These are phyloP conservation scores for Pythium pyrilobum DNA, from an alignment of 352 stramenopile genomes.

Conservation along the genomic window DNA sequence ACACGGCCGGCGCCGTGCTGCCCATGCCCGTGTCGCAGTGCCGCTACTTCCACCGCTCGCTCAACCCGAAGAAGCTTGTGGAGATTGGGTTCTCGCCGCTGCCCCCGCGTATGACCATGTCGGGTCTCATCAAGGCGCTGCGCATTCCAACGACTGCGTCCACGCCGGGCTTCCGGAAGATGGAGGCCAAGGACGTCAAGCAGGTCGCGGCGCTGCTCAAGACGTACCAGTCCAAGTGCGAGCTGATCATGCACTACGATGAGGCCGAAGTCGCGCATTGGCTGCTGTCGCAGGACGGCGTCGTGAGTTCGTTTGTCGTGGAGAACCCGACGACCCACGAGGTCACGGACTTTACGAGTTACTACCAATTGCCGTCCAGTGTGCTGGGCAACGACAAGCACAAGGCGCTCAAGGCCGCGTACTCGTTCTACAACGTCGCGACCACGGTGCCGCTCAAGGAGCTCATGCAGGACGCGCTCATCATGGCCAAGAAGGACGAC, in stretches of 20 bases:
- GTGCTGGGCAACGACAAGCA: slow-evolving; percentile 96
- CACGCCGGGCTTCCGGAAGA: slow-evolving; percentile 40
- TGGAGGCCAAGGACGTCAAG: slow-evolving; percentile 48
- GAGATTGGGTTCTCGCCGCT: slow-evolving; percentile 96
- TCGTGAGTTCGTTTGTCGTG: slow-evolving; percentile 95
- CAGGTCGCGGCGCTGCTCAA: slow-evolving; percentile 46
- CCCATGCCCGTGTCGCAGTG: slow-evolving; percentile 93
- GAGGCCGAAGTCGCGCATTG: slow-evolving; percentile 96
- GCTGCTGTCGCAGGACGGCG: slow-evolving; percentile 93
- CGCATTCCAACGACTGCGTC: slow-evolving; percentile 60
- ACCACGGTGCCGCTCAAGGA: slow-evolving; percentile 48
- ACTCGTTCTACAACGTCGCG: slow-evolving; percentile 98
- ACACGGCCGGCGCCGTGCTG: slow-evolving; percentile 97
- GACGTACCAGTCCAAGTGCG: slow-evolving; percentile 50
- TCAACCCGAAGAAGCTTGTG: slow-evolving; percentile 99
- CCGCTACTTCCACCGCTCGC: slow-evolving; percentile 96
- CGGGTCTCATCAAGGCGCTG: slow-evolving; percentile 88
- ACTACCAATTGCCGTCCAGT: slow-evolving; percentile 97
- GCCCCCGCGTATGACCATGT: slow-evolving; percentile 92
- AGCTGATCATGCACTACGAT: slow-evolving; percentile 86
- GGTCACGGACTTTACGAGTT: slow-evolving; percentile 94
- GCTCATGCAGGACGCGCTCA: slow-evolving; percentile 65
- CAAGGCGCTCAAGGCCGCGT: slow-evolving; percentile 95
- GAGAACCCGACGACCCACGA: slow-evolving; percentile 63
- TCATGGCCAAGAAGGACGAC: slow-evolving; percentile 47